These are phyloP conservation scores for Yamadazyma kanchanaburiensis DNA, from an alignment of 1,139 yeast species.

Conservation along the genomic window DNA sequence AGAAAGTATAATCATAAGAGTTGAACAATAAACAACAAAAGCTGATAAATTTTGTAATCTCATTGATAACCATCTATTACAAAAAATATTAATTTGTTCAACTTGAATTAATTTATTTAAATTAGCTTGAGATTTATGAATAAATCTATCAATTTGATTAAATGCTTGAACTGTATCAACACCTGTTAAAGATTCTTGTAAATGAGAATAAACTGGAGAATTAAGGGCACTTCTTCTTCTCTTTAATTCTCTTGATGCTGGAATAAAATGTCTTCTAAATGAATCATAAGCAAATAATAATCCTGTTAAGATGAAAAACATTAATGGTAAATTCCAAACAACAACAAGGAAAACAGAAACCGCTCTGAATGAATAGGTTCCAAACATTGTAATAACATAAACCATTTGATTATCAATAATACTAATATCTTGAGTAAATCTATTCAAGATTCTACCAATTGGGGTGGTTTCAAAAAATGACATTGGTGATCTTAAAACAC, in stretches of 20 bases:
- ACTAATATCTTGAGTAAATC: slow-evolving; percentile 37
- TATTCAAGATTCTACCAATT: slow-evolving; percentile 37
- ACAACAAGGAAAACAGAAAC: slow-evolving; percentile 26
- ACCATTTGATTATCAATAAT: slow-evolving; percentile 30
- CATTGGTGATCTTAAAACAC: slow-evolving; percentile 42
- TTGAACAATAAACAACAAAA: slow-evolving; percentile 24
- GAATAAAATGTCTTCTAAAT: slow-evolving; percentile 26
- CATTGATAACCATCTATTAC: slow-evolving; percentile 39
- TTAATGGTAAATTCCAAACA: slow-evolving; percentile 30
- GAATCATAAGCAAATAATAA: slow-evolving; percentile 25
- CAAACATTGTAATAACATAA: slow-evolving; percentile 27
- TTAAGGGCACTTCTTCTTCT: slow-evolving; percentile 30
- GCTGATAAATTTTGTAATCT: slow-evolving; percentile 36
- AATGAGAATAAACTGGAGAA: slow-evolving; percentile 33
- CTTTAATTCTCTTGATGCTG: slow-evolving; percentile 37
- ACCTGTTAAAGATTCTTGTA: slow-evolving; percentile 37
- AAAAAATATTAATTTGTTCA: slow-evolving; percentile 20
- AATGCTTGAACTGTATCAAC: slow-evolving; percentile 35
- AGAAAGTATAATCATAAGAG: slow-evolving; percentile 24
- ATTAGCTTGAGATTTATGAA: slow-evolving; percentile 16
- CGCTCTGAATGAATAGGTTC: slow-evolving; percentile 20
- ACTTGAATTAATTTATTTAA: slow-evolving; percentile 20
- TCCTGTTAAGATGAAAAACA: slow-evolving; percentile 23
- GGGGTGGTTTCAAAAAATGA: slow-evolving; percentile 44
- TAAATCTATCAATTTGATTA: slow-evolving; percentile 26